These are phyloP conservation scores for Calamus simplicifolius DNA, from an alignment of 176 grass and related monocot species.

Conservation along the genomic window DNA sequence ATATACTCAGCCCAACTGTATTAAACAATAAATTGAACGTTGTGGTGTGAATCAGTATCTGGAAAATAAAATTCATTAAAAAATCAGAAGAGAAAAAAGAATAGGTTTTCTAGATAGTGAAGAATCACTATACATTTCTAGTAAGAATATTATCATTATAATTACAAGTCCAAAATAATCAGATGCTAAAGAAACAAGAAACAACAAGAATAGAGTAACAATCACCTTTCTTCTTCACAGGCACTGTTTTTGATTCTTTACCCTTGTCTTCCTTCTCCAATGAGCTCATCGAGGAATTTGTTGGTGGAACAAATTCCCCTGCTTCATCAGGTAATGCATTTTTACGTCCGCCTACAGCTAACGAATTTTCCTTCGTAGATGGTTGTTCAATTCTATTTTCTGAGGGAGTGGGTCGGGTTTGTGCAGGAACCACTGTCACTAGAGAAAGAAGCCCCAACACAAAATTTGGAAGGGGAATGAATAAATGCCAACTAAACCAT, in stretches of 20 bases:
- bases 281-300: not conserved
- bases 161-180: not conserved
- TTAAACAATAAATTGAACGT: too few relatives aligned
- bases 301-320: not conserved
- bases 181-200: not conserved
- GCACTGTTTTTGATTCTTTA: not conserved
- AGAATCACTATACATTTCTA: not conserved
- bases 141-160: not conserved
- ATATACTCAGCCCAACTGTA: too few relatives aligned
- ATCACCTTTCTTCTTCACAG: conserved; percentile 28
- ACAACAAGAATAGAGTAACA: not conserved
- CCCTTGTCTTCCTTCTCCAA: not conserved
- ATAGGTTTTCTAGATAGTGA: too few relatives aligned
- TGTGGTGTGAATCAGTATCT: too few relatives aligned
- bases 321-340: conserved; percentile 1
- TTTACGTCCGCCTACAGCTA: not conserved
- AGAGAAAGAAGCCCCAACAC: not conserved
- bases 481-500: conserved; percentile 4
- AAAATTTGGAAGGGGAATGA: conserved; percentile 2
- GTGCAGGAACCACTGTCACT: not conserved
- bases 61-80: too few relatives aligned
- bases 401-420: not conserved
- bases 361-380: not conserved
- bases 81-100: too few relatives aligned
- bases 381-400: not conserved